Conservation (phyloP, 768 basidiomycete genomes). For the Tulasnella sp. region DNA sequence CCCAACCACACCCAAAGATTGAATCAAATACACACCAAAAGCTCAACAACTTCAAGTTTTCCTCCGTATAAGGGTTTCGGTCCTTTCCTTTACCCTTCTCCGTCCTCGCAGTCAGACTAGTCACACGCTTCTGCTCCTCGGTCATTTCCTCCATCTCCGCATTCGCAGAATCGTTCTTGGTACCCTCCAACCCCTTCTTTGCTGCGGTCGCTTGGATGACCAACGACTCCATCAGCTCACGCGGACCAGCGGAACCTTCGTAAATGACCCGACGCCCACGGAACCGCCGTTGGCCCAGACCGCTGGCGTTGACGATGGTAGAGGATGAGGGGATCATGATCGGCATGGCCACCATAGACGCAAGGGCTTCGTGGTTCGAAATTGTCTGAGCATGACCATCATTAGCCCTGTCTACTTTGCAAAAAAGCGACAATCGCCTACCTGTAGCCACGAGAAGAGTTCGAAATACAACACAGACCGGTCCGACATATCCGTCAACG, state of each 20-base stretch:
- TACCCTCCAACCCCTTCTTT: conserved; percentile 69
- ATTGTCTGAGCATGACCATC: conserved; percentile 47
- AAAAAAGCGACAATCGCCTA: conserved; percentile 25
- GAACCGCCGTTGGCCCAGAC: conserved; percentile 32
- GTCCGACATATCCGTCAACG: conserved; percentile 88
- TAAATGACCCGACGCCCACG: conserved; percentile 78
- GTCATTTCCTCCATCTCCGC: conserved; percentile 50
- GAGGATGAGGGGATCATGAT: conserved; percentile 74
- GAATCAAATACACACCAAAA: conserved; percentile 43
- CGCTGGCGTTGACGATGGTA: conserved; percentile 38
- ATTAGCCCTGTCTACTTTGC: conserved; percentile 9
- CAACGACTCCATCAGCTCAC: conserved; percentile 82
- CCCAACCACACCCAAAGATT: background rate
- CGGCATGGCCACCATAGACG: conserved; percentile 95
- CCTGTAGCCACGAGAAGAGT: conserved; percentile 86
- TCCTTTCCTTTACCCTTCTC: conserved; percentile 56
- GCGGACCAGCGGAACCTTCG: conserved; percentile 81
- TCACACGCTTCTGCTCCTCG: conserved; percentile 84
- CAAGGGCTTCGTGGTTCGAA: conserved; percentile 82
- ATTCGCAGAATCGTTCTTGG: conserved; percentile 36
- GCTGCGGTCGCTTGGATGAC: conserved; percentile 90
- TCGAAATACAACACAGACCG: conserved; percentile 76
- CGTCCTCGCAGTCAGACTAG: conserved; percentile 31
- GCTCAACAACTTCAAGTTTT: conserved; percentile 60
- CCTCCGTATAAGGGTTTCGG: conserved; percentile 39